phyloP scores from a whole-genome alignment of 177 flowering plant species.

The Telopea speciosissima region DNA sequence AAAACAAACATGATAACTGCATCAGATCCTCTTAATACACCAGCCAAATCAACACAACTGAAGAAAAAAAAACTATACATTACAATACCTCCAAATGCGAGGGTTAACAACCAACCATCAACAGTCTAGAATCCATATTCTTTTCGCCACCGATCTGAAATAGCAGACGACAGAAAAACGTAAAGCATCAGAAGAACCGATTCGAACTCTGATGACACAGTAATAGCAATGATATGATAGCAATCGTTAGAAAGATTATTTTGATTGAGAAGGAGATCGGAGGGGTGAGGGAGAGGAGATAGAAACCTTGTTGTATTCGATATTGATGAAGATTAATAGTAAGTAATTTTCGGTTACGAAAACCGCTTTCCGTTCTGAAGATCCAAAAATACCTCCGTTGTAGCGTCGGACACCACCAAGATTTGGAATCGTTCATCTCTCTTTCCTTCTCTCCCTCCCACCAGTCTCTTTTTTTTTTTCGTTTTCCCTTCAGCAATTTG shows the following conservation, averaged over 20 bases:
- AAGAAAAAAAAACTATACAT: neutral
- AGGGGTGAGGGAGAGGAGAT: neutral
- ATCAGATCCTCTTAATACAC: neutral
- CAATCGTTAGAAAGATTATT: neutral
- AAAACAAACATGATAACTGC: neutral
- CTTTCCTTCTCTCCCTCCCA: neutral
- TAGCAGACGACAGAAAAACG: neutral
- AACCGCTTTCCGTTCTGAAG: conserved; percentile 1
- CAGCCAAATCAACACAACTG: neutral
- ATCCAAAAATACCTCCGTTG: neutral
- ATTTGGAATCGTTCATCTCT: neutral
- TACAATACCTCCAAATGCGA: neutral
- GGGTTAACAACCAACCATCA: neutral
- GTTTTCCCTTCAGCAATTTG: neutral
- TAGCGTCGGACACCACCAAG: neutral
- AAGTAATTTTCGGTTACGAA: neutral
- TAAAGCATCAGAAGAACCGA: neutral
- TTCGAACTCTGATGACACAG: neutral
- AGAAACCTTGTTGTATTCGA: neutral
- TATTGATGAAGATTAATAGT: neutral
- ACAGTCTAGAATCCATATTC: neutral
- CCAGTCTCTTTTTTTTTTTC: neutral
- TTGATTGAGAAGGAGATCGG: neutral
- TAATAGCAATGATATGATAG: too few species aligned
- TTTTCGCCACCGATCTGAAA: neutral